Evolutionary conservation across 176 grass and related monocot genomes (phyloP), one percentile per base, ranked within the genome.

Genomic region (Coix lacrymajobi): DNA sequence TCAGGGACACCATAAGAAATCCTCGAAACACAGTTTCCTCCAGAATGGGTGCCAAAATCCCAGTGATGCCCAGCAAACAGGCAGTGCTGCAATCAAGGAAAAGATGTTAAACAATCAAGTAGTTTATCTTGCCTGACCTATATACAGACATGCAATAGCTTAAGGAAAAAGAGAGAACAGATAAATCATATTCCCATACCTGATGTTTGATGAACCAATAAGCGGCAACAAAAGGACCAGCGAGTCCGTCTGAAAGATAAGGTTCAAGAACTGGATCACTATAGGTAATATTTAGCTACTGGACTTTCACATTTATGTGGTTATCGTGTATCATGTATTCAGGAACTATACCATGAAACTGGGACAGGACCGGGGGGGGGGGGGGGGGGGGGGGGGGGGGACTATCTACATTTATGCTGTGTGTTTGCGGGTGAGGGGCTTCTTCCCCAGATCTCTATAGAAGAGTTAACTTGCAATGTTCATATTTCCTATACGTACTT

Each of bases 1-100:
- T 93, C 78, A 98, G 83, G 43, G 96, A 91, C 66, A 90, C 92
- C 91, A 98, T 88, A 49, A 98, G 82, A 87, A 98, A 98, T 79
- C 96, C 92, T 82, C 96, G 76, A 90, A 98, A 98, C 33, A 98
- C 71, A 82, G 96, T 95, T 61, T 98, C 96, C 88, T 98, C 96
- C 29, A 98, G 85, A 91, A 95, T 75, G 65, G 96, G 92, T 3
- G 96, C 92, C 61, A 98, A 79, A 92, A 98, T 73, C 62, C 96
- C 96, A 33, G 96, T 98, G 73, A 90, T 86, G 46, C 90, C 89
- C 52, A 98, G 57, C 61, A 98, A 85, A 91, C 78, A 98, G 46
- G 89, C 87, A 81, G 96, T 95, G 79, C 92, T 98, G 78, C 20
- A 62, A 62, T 31, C 73, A 51, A 60, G n/a, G 31, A 39, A 83